phyloP scores from a whole-genome alignment of 1,284 basidiomycete species.

The Ceratobasidium sp. region DNA sequence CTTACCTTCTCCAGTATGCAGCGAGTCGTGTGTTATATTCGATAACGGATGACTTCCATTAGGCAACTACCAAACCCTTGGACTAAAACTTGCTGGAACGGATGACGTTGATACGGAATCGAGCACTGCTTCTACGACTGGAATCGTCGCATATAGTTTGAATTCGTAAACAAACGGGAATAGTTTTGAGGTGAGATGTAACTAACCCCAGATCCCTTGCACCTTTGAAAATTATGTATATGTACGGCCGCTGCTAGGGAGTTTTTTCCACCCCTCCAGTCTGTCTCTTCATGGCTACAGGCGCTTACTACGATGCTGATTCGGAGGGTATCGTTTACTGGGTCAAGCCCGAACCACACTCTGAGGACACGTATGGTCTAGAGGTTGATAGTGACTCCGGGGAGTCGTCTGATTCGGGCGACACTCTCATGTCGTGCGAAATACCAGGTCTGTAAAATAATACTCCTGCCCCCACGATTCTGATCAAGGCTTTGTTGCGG shows the following conservation, averaged over 20 bases:
- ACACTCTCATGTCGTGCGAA: conserved; percentile 20
- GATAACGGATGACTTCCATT: background rate
- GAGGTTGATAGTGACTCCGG: conserved; percentile 30
- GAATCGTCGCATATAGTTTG: background rate
- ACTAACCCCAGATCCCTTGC: background rate
- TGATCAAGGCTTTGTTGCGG: background rate
- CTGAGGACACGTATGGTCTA: background rate
- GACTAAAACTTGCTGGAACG: background rate
- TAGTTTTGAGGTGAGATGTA: background rate
- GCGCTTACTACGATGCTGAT: conserved; percentile 19
- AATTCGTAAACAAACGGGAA: conserved; percentile 4
- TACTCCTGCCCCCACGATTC: background rate
- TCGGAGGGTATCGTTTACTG: conserved; percentile 23
- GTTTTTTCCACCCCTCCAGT: background rate
- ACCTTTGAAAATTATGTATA: background rate
- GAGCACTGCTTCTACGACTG: too few species aligned
- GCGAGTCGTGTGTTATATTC: background rate
- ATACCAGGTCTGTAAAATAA: background rate
- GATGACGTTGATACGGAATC: background rate
- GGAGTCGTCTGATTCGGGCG: conserved; percentile 6
- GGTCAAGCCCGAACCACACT: background rate
- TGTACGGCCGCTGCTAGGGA: background rate
- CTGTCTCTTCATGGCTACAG: background rate
- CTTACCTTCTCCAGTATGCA: background rate
- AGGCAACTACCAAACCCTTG: background rate